Conservation (phyloP, 148 eudicot species). For the Silene conica region DNA sequence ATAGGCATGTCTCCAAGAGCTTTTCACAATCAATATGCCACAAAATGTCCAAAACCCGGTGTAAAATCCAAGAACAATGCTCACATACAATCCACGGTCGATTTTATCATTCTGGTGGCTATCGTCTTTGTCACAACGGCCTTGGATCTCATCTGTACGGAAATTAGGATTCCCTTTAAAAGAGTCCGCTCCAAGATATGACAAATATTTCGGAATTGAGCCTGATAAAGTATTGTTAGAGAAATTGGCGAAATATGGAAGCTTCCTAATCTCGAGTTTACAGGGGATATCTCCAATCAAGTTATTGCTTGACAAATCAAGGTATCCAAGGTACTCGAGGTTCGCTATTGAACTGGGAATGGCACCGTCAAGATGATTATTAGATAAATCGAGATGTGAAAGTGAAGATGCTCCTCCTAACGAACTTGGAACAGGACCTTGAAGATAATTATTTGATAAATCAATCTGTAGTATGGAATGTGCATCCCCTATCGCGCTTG, state of each 20-base stretch:
- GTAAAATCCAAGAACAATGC: not conserved
- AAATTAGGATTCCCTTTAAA: not conserved
- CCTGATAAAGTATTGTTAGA: not conserved
- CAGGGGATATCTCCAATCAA: not conserved
- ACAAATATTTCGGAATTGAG: not conserved
- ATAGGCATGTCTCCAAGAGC: too few species aligned
- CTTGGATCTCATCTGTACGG: not conserved
- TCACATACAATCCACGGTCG: not conserved
- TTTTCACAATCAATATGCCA: not conserved
- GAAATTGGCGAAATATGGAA: not conserved
- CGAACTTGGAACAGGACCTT: not conserved
- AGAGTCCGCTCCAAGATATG: not conserved
- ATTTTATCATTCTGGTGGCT: not conserved
- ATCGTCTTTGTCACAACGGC: not conserved
- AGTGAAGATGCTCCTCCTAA: not conserved
- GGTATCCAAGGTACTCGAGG: not conserved
- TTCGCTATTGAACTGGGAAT: not conserved
- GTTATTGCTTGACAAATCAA: not conserved
- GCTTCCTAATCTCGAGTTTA: not conserved
- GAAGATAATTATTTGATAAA: too few species aligned
- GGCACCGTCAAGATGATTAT: not conserved
- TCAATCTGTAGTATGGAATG: too few species aligned
- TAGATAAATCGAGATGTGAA: not conserved
- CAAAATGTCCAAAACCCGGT: conserved; percentile 11
- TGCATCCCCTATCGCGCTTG: too few species aligned